Conservation (phyloP, 148 eudicot species). For the Agrostemma githago region DNA sequence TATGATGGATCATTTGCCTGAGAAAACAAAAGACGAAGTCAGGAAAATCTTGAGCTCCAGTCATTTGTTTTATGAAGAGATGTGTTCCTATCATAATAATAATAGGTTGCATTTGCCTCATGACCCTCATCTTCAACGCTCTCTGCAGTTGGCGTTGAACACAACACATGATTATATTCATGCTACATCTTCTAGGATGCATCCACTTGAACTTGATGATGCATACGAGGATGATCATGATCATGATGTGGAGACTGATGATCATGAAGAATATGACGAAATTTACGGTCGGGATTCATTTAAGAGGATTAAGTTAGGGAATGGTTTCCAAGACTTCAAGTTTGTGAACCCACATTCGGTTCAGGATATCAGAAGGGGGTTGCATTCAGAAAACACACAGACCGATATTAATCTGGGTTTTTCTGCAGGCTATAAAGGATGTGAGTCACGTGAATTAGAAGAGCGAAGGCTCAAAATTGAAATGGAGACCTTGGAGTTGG, state of each 20-base stretch:
- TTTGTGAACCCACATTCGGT: background rate
- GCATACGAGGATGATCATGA: too few relatives aligned
- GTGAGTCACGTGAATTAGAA: background rate
- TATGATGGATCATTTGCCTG: background rate
- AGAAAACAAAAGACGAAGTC: background rate
- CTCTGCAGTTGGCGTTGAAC: background rate
- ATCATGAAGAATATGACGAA: background rate
- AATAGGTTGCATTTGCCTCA: background rate
- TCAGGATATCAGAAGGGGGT: background rate
- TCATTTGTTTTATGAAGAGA: background rate
- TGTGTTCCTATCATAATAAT: background rate
- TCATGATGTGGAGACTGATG: background rate
- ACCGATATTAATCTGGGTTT: background rate
- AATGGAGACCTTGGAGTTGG: background rate
- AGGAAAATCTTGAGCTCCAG: background rate
- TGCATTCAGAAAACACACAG: background rate
- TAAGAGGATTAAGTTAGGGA: background rate
- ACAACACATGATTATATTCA: background rate
- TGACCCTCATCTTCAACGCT: background rate
- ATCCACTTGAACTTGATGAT: background rate
- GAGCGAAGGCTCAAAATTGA: background rate
- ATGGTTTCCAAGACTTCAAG: background rate
- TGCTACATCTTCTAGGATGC: background rate
- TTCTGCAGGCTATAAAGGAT: background rate
- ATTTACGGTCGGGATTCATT: background rate